Conservation (phyloP, 1,284 basidiomycete genomes). For the Phylloboletellus chloephorus region DNA sequence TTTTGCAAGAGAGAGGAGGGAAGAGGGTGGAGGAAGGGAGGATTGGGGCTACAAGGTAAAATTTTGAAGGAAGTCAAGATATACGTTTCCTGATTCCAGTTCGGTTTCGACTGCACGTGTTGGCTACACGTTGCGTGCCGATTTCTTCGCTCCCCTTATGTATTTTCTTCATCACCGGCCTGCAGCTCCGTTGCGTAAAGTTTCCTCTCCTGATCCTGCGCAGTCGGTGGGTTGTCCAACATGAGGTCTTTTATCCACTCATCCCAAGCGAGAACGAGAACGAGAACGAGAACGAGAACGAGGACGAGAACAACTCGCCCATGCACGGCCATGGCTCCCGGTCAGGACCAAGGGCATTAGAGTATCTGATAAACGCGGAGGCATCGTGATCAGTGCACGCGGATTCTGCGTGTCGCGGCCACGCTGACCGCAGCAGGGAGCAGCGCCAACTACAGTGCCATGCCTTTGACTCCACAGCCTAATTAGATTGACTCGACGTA, state of each 20-base stretch:
- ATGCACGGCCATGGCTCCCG: no score
- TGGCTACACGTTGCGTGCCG: conserved; percentile 30
- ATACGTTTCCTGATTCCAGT: conserved; percentile 30
- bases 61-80: conserved; percentile 33
- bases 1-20: conserved; percentile 20
- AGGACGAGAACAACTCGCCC: background rate
- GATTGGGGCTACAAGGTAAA: conserved; percentile 31
- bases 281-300: background rate
- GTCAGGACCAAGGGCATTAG: conserved; percentile 21
- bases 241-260: background rate
- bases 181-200: conserved; percentile 28
- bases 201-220: no score
- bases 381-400: conserved; percentile 20
- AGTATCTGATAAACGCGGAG: conserved; percentile 8
- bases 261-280: background rate
- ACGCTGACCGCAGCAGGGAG: no score
- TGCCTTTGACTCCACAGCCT: no score
- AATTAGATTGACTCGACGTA: no score
- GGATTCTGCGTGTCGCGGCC: conserved; percentile 21
- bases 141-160: conserved; percentile 20
- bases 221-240: conserved; percentile 5
- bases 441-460: no score
- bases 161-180: conserved; percentile 14
- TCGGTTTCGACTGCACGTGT: conserved; percentile 36
- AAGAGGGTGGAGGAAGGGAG: conserved; percentile 24